Evolutionary conservation across 1,139 yeast genomes (phyloP).

Genomic region (Sporopachydermia cereana): DNA sequence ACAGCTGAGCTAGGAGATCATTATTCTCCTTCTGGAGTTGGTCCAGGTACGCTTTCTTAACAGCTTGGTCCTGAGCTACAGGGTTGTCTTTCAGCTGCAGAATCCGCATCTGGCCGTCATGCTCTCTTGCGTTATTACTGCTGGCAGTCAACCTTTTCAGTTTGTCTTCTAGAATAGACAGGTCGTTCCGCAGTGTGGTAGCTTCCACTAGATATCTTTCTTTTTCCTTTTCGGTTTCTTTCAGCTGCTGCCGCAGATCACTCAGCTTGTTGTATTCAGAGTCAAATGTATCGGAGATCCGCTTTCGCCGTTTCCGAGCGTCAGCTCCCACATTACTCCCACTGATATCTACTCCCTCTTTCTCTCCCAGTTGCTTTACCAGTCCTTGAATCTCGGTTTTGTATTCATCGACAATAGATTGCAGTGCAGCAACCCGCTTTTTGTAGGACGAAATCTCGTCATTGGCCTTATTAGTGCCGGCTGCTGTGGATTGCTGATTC

Average conservation of each 20-base stretch:
- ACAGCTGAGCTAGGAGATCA: slow-evolving; percentile 29
- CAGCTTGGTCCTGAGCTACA: slow-evolving; percentile 46
- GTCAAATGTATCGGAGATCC: slow-evolving; percentile 18
- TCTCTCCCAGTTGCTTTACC: slow-evolving; percentile 26
- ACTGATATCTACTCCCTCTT: slow-evolving; percentile 20
- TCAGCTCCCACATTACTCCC: slow-evolving; percentile 10
- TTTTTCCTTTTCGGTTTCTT: slow-evolving; percentile 32
- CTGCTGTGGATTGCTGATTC: neutral
- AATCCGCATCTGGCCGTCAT: slow-evolving; percentile 37
- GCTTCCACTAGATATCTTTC: slow-evolving; percentile 30
- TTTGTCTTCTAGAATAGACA: slow-evolving; percentile 26
- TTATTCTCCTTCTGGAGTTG: slow-evolving; percentile 48
- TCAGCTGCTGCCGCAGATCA: slow-evolving; percentile 15
- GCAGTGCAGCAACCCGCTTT: slow-evolving; percentile 32
- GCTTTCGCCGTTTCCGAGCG: slow-evolving; percentile 20
- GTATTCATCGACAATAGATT: slow-evolving; percentile 43
- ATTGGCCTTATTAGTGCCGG: neutral
- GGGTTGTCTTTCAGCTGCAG: slow-evolving; percentile 63
- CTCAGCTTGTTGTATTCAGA: neutral
- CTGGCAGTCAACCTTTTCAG: slow-evolving; percentile 19
- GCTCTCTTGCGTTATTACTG: slow-evolving; percentile 26
- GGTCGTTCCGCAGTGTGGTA: slow-evolving; percentile 27
- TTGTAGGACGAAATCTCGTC: slow-evolving; percentile 6
- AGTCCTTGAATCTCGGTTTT: slow-evolving; percentile 40
- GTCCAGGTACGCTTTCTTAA: slow-evolving; percentile 44